phyloP scores from a whole-genome alignment of 176 grass and related monocot species.

The Ananas comosus region DNA sequence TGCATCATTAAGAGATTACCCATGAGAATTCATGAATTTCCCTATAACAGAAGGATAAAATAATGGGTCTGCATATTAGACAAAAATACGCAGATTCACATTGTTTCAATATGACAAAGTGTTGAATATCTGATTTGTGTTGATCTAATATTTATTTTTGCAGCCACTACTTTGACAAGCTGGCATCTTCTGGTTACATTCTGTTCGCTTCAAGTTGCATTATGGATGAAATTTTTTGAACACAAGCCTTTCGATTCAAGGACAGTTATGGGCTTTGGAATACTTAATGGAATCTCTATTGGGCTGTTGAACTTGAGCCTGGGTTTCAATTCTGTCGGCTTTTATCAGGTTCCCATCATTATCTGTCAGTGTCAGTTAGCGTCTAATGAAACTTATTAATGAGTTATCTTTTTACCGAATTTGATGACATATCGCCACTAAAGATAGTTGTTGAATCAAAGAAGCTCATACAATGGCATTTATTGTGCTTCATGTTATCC shows the following conservation, averaged over 20 bases:
- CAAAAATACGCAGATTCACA: not conserved
- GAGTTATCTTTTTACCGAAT: not conserved
- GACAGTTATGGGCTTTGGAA: slow-evolving; percentile 25
- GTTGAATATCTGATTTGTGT: not conserved
- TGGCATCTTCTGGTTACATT: slow-evolving; percentile 30
- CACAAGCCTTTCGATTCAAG: slow-evolving; percentile 25
- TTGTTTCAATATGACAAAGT: not conserved
- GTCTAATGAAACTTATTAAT: no score
- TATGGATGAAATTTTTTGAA: slow-evolving; percentile 28
- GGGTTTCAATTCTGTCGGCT: slow-evolving; percentile 29
- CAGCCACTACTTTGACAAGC: slow-evolving; percentile 30
- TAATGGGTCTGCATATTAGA: not conserved
- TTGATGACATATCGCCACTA: not conserved
- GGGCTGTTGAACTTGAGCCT: slow-evolving; percentile 25
- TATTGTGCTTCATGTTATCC: not conserved
- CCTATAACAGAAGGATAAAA: not conserved
- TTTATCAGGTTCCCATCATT: slow-evolving; percentile 19
- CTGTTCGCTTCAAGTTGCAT: slow-evolving; percentile 30
- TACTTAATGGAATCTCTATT: slow-evolving; percentile 30
- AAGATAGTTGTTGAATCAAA: not conserved
- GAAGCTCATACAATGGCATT: not conserved
- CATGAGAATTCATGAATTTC: not conserved
- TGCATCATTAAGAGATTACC: not conserved
- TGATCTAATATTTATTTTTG: not conserved
- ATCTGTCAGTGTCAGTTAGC: no score